phyloP scores from a whole-genome alignment of 2,329 filamentous ascomycete species.

The Ilyonectria mors-panacis region DNA sequence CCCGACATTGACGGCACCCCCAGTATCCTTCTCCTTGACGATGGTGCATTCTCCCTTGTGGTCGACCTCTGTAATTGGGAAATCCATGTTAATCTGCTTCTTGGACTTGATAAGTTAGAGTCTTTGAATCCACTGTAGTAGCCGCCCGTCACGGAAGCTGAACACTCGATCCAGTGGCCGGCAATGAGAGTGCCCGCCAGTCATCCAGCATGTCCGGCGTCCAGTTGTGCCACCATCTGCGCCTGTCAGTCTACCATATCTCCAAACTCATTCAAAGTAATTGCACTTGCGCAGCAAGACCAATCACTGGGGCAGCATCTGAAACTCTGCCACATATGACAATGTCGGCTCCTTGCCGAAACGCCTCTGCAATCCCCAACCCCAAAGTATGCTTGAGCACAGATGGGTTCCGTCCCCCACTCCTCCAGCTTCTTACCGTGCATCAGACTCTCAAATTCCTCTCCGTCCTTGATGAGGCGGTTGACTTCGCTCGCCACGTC shows the following conservation, averaged over 20 bases:
- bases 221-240: constrained; percentile 2
- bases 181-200: constrained; percentile 59
- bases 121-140: constrained; percentile 64
- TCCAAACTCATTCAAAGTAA: too few species aligned
- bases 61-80: constrained; percentile 53
- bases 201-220: neutral
- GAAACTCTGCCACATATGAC: constrained; percentile 9
- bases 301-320: neutral
- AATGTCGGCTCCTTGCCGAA: constrained; percentile 19
- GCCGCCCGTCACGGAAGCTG: constrained; percentile 65
- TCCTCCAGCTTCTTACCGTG: constrained; percentile 29
- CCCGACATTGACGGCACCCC: constrained; percentile 53
- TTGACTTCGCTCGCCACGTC: constrained; percentile 36
- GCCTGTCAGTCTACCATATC: neutral
- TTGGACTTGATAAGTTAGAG: constrained; percentile 42
- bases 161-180: constrained; percentile 67
- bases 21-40: constrained; percentile 50
- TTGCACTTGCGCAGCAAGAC: neutral
- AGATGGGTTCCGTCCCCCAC: constrained; percentile 47
- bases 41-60: constrained; percentile 49
- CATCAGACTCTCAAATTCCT: constrained; percentile 1
- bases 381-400: constrained; percentile 32
- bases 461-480: neutral
- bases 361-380: constrained; percentile 40
- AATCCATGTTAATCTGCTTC: constrained; percentile 37